phyloP scores from a whole-genome alignment of 176 grass and related monocot species.

The Otatea glauca region DNA sequence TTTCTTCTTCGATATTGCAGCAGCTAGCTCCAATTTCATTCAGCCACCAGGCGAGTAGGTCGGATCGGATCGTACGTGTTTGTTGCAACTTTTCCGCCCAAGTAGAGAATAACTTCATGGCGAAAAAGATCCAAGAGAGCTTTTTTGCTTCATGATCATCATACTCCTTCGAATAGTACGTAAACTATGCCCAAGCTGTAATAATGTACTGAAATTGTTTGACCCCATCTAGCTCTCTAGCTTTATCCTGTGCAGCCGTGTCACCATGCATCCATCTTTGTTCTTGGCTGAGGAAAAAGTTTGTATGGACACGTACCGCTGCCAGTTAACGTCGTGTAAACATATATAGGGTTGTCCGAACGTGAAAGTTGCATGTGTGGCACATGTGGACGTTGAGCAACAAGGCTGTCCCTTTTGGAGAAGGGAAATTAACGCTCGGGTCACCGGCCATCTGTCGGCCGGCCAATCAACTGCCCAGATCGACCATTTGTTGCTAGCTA shows the following conservation, averaged over 20 bases:
- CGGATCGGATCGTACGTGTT: neutral
- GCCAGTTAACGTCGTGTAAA: neutral
- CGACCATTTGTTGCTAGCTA: neutral
- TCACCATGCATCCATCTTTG: slow-evolving; percentile 5
- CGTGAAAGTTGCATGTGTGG: neutral
- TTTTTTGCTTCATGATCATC: neutral
- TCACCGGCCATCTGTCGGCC: slow-evolving; percentile 12
- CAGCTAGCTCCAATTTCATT: neutral
- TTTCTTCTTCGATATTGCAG: neutral
- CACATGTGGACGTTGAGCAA: neutral
- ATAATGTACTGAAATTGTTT: neutral
- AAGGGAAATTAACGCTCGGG: neutral
- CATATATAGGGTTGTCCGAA: neutral
- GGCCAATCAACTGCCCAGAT: neutral
- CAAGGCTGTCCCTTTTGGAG: neutral
- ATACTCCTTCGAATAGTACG: neutral
- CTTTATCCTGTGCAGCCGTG: neutral
- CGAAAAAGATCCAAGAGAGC: neutral
- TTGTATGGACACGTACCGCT: neutral
- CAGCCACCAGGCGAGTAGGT: neutral
- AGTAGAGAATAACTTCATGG: neutral
- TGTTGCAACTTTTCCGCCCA: neutral
- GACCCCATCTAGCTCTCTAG: neutral
- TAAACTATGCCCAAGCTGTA: neutral
- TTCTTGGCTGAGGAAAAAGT: neutral